Evolutionary conservation across 1,139 yeast species (phyloP).

Genomic region (Suhomyces terraborum): DNA sequence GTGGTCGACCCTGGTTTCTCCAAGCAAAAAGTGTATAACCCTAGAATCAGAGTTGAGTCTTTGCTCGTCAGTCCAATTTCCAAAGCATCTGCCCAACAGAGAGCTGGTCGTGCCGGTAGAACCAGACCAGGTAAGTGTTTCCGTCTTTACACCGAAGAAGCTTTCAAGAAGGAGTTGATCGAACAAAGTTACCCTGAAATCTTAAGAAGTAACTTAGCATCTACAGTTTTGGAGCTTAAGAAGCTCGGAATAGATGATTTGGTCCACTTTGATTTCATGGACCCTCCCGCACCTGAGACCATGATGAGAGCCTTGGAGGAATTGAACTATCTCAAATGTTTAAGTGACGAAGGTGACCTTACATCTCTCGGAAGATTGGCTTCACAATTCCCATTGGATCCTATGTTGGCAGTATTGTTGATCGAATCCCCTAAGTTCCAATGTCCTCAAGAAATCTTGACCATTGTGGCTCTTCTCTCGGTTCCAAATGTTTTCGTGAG

Average conservation of each 20-base stretch:
- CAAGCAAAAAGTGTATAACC: slow-evolving; percentile 95
- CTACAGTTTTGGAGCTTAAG: slow-evolving; percentile 89
- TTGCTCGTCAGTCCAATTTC: slow-evolving; percentile 93
- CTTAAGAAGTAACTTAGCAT: slow-evolving; percentile 83
- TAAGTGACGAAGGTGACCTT: slow-evolving; percentile 88
- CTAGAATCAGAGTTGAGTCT: slow-evolving; percentile 93
- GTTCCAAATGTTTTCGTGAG: slow-evolving; percentile 95
- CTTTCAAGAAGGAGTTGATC: slow-evolving; percentile 88
- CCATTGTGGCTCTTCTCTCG: slow-evolving; percentile 86
- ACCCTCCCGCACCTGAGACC: slow-evolving; percentile 99
- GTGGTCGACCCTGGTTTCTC: slow-evolving; percentile 98
- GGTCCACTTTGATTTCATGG: slow-evolving; percentile 98
- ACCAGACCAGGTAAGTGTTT: slow-evolving; percentile 98
- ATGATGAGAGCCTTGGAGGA: slow-evolving; percentile 99
- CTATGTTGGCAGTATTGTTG: slow-evolving; percentile 90
- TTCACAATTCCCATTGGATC: slow-evolving; percentile 93
- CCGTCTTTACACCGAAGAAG: slow-evolving; percentile 94
- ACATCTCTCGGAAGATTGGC: slow-evolving; percentile 88
- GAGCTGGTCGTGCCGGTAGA: slow-evolving; percentile 99
- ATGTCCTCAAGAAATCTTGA: slow-evolving; percentile 86
- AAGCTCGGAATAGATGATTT: slow-evolving; percentile 93
- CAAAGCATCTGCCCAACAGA: slow-evolving; percentile 95
- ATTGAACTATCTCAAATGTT: slow-evolving; percentile 82
- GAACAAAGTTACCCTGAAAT: slow-evolving; percentile 97
- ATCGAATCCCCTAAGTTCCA: slow-evolving; percentile 82